Conservation (phyloP, 345 rosid species). For the Clarkia xantiana region DNA sequence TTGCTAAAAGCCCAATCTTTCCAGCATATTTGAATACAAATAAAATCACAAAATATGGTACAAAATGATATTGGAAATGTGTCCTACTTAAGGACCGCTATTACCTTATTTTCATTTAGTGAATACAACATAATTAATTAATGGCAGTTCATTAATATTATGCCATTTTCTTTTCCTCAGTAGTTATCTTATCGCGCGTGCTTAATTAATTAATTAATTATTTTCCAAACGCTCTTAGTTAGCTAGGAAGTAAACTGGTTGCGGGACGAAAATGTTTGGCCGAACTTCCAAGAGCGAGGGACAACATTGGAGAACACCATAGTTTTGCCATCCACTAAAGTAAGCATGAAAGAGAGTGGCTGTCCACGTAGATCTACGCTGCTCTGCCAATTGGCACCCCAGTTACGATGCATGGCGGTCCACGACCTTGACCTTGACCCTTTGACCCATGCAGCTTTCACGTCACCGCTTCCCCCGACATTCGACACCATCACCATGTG, state of each 20-base stretch:
- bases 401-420: conserved; percentile 45
- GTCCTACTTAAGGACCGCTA: too few species aligned
- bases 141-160: too few species aligned
- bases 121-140: too few species aligned
- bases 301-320: conserved; percentile 38
- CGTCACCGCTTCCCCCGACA: conserved; percentile 56
- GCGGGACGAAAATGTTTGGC: conserved; percentile 57
- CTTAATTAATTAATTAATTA: too few species aligned
- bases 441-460: conserved; percentile 55
- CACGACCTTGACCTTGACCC: conserved; percentile 41
- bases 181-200: too few species aligned
- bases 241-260: conserved; percentile 54
- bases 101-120: too few species aligned
- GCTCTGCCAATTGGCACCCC: conserved; percentile 82
- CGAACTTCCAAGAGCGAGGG: conserved; percentile 54
- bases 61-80: too few species aligned
- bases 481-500: conserved; percentile 63
- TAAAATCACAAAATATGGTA: too few species aligned
- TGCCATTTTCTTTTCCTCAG: too few species aligned
- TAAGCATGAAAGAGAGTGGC: conserved; percentile 43
- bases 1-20: too few species aligned
- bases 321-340: conserved; percentile 38
- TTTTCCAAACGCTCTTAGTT: neutral
- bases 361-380: conserved; percentile 40
- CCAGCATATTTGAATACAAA: too few species aligned